phyloP scores from a whole-genome alignment of 2,329 filamentous ascomycete species.

The Gyromitra esculenta region DNA sequence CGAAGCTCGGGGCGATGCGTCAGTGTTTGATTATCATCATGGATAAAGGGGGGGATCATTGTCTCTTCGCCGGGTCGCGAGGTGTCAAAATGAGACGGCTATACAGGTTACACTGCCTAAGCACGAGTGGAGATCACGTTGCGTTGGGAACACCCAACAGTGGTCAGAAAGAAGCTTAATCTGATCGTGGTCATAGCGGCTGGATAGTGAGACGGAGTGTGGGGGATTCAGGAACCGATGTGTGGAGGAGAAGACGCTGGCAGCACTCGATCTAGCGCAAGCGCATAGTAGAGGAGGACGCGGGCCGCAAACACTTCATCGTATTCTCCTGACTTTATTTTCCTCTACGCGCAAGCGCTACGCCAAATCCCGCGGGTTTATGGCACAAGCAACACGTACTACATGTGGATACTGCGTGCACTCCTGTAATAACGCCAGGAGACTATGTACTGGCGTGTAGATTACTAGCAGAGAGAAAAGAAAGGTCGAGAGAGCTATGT shows the following conservation, averaged over 20 bases:
- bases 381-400: neutral
- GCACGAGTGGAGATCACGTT: slow-evolving; percentile 5
- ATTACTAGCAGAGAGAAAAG: neutral
- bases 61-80: slow-evolving; percentile 7
- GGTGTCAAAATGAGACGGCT: slow-evolving; percentile 39
- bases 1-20: slow-evolving; percentile 6
- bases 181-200: slow-evolving; percentile 24
- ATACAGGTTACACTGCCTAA: slow-evolving; percentile 27
- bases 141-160: slow-evolving; percentile 7
- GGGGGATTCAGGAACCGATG: neutral
- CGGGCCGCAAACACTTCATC: neutral
- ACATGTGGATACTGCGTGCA: neutral
- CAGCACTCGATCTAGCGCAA: neutral
- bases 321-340: neutral
- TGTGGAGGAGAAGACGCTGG: neutral
- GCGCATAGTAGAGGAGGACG: neutral
- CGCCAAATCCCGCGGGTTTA: neutral
- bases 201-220: neutral
- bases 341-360: neutral
- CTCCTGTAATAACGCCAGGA: neutral
- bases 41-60: slow-evolving; percentile 4
- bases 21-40: slow-evolving; percentile 32
- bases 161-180: slow-evolving; percentile 37
- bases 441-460: neutral
- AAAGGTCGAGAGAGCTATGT: neutral